These are phyloP conservation scores for Umbelopsis sp. DNA, from an alignment of 192 early-diverging fungal species.

Conservation along the genomic window DNA sequence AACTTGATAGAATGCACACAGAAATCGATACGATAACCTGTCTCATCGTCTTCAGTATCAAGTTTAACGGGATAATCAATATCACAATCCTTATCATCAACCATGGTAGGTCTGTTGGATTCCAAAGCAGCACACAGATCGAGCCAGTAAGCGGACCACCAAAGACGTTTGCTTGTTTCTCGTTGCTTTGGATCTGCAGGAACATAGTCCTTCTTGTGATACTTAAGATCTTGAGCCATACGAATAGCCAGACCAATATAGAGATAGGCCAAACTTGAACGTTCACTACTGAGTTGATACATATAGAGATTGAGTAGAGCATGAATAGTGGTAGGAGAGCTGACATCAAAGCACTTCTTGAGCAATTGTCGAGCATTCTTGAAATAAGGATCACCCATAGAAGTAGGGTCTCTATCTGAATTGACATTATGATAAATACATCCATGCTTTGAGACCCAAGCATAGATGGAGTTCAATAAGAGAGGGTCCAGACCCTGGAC, in stretches of 20 bases:
- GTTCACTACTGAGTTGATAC: slow-evolving; percentile 42
- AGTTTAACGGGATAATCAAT: slow-evolving; percentile 38
- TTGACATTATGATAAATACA: slow-evolving; percentile 37
- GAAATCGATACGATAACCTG: slow-evolving; percentile 37
- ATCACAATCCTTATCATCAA: slow-evolving; percentile 47
- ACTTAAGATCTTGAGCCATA: slow-evolving; percentile 47
- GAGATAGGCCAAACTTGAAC: slow-evolving; percentile 40
- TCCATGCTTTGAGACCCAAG: slow-evolving; percentile 44
- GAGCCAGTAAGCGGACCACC: slow-evolving; percentile 49
- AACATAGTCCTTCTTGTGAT: slow-evolving; percentile 42
- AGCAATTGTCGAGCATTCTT: slow-evolving; percentile 43
- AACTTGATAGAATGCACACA: slow-evolving; percentile 44
- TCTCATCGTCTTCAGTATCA: slow-evolving; percentile 40
- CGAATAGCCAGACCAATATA: slow-evolving; percentile 46
- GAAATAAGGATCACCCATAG: slow-evolving; percentile 41
- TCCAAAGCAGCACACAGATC: slow-evolving; percentile 46
- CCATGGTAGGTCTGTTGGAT: slow-evolving; percentile 45
- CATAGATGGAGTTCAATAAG: slow-evolving; percentile 42
- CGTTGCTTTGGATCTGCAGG: slow-evolving; percentile 34
- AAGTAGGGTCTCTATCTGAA: slow-evolving; percentile 25
- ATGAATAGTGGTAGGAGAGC: slow-evolving; percentile 41
- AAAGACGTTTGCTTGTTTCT: slow-evolving; percentile 42
- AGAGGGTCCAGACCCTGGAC: slow-evolving; percentile 30
- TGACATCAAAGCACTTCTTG: slow-evolving; percentile 47
- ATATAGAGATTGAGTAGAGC: slow-evolving; percentile 44